Base-by-base conservation (phyloP, 1,284 basidiomycete genomes). In the Grifola frondosa region DNA sequence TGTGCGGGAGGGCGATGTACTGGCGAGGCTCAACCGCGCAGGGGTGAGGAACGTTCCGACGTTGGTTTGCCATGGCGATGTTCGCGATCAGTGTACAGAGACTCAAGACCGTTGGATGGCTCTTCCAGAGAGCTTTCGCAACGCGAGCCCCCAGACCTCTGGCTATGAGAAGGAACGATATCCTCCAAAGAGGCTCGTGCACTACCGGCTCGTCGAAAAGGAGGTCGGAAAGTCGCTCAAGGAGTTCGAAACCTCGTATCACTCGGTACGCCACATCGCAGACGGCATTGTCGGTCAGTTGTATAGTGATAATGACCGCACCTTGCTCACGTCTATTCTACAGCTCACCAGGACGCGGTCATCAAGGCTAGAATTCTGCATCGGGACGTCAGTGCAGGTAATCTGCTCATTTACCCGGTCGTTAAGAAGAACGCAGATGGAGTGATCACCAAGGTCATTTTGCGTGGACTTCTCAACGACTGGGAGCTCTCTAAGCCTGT, bases 311-410 rank as follows among this genome's bases (percentile, higher is more conserved):
- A n/a, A n/a, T n/a, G n/a, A n/a, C n/a, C n/a, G n/a, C n/a, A n/a
- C n/a, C n/a, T n/a, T n/a, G n/a, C n/a, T n/a, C n/a, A n/a, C n/a
- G n/a, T 19, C 10, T 6, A 22, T 12, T n/a, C n/a, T 16, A 2
- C 28, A 50, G 48, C 48, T 5, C 48, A 50, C 12, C 9, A 30
- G 4, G 15, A 28, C 13, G 48, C 48, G 1, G 28, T 38, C 33
- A 11, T 42, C 11, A 16, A 10, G 1, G 32, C 23, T 11, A n/a
- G 30, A 1, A 12, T 44, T 11, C 15, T 49, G 1, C 49, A 51
- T 16, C 40, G 49, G 5, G 49, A 51, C 12, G 30, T 51, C 21
- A 51, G 49, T 28, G 36, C 5, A 1, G 46, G 46, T 6, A 52
- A 52, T 29, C n/a, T 52, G 1, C 24, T 52, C 5, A 42, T 52